Base-by-base conservation (phyloP, 78 protist species). In the Chrysochromulina parva region DNA sequence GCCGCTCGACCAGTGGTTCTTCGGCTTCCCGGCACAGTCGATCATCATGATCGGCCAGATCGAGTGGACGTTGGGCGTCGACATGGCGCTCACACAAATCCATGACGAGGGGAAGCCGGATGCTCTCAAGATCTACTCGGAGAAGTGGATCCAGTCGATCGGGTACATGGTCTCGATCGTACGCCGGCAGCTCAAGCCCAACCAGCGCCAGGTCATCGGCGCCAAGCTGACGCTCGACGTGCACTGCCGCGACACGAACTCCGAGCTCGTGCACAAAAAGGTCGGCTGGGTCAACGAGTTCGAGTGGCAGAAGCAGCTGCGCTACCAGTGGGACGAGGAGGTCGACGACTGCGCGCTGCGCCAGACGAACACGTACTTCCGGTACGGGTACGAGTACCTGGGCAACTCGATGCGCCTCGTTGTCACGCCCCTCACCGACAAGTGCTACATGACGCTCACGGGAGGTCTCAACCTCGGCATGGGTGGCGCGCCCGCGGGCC, bases 381-480 rank as follows among this genome's bases (percentile, higher is more conserved):
- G 11, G 57, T 91, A 96, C 84, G 96, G 94, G 3, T 94, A 93
- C 90, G 98, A 97, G 88, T 97, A 97, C 90, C 90, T 95, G 48
- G 98, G 98, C 1, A 74, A 86, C 28, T 48, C 89, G 20, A 57
- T 94, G 16, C 94, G 97, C 2, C 93, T 96, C 58, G 99, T 97
- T 59, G 95, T 97, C 88, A 97, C 99, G 14, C 99, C 99, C 20
- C 95, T 97, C 38, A 97, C 99, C 6, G 98, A 96, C 91, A 71
- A 85, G 84, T 91, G 93, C 81, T 93, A 88, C 91, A 88, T 89
- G 85, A 89, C 92, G 76, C 59, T 89, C 88, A 96, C 97, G 1
- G 91, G 95, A 6, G 98, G 97, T 7, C 66, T 96, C 82, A 62
- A 89, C 28, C 90, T 95, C 91, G 16, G 91, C 50, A 90, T 96